phyloP scores from a whole-genome alignment of 75 land plant species.

The Pinus tabuliformis region DNA sequence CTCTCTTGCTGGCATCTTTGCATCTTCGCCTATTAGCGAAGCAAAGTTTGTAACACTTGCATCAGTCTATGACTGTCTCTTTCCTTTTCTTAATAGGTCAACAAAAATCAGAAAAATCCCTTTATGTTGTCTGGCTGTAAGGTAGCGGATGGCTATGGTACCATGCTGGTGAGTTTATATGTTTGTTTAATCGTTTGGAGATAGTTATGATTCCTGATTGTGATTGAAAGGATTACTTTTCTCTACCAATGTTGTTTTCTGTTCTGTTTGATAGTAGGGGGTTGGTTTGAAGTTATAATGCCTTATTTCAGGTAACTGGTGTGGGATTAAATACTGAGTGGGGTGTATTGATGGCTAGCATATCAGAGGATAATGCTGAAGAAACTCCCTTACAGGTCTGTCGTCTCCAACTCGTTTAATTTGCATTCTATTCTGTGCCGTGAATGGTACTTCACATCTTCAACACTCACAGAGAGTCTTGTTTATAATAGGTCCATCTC shows the following conservation, averaged over 20 bases:
- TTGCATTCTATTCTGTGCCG: neutral
- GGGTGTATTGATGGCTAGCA: constrained; percentile 76
- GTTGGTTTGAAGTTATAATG: neutral
- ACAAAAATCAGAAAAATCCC: constrained; percentile 54
- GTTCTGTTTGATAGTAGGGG: too few relatives aligned
- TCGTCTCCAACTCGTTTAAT: neutral
- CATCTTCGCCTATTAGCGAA: neutral
- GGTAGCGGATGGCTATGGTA: constrained; percentile 80
- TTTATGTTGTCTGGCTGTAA: constrained; percentile 87
- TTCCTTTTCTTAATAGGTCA: constrained; percentile 40
- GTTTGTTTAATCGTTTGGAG: neutral
- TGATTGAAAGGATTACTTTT: too few relatives aligned
- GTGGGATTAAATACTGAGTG: constrained; percentile 82
- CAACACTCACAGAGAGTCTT: neutral
- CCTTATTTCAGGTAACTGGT: constrained; percentile 55
- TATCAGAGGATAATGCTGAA: constrained; percentile 59
- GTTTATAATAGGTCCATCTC: constrained; percentile 50
- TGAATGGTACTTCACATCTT: neutral
- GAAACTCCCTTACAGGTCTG: constrained; percentile 67
- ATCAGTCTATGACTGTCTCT: neutral
- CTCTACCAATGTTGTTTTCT: too few relatives aligned
- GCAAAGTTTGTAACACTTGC: neutral
- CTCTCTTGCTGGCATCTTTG: neutral
- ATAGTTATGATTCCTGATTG: too few relatives aligned
- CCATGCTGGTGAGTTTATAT: constrained; percentile 64